These are phyloP conservation scores for Trametes elegans DNA, from an alignment of 768 basidiomycete genomes.

Conservation along the genomic window DNA sequence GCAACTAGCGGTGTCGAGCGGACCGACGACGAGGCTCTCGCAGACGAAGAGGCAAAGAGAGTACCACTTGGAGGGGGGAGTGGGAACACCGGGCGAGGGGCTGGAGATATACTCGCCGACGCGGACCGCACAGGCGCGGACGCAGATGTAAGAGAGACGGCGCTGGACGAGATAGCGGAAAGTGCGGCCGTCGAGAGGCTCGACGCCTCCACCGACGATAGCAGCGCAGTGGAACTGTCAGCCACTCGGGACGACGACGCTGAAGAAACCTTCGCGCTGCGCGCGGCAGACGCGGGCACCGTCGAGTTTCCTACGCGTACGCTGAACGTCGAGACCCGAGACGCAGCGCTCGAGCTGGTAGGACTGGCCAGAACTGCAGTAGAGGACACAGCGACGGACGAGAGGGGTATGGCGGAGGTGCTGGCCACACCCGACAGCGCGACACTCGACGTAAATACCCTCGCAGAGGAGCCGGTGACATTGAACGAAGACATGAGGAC, in stretches of 20 bases:
- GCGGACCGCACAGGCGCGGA: not conserved
- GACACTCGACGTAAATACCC: slow-evolving; percentile 8
- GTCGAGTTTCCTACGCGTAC: not conserved
- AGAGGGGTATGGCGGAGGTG: not conserved
- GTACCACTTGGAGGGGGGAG: not conserved
- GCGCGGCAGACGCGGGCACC: not conserved
- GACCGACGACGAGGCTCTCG: not conserved
- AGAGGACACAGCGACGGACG: not conserved
- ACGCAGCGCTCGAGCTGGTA: not conserved
- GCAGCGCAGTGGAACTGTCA: not conserved
- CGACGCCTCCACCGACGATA: not conserved
- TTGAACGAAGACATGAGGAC: slow-evolving; percentile 3
- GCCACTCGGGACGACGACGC: not conserved
- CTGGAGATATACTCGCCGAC: not conserved
- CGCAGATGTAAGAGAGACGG: not conserved
- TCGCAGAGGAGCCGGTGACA: slow-evolving; percentile 8
- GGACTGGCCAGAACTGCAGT: not conserved
- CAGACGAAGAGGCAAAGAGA: not conserved
- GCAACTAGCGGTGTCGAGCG: not conserved
- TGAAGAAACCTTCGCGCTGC: not conserved
- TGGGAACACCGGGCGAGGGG: not conserved
- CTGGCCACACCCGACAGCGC: slow-evolving; percentile 1
- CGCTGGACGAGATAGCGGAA: not conserved
- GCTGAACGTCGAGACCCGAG: not conserved
- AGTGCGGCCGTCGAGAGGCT: not conserved